These are phyloP conservation scores for Aspergillus aculeatinus DNA, from an alignment of 2,329 filamentous ascomycete species.

Conservation along the genomic window DNA sequence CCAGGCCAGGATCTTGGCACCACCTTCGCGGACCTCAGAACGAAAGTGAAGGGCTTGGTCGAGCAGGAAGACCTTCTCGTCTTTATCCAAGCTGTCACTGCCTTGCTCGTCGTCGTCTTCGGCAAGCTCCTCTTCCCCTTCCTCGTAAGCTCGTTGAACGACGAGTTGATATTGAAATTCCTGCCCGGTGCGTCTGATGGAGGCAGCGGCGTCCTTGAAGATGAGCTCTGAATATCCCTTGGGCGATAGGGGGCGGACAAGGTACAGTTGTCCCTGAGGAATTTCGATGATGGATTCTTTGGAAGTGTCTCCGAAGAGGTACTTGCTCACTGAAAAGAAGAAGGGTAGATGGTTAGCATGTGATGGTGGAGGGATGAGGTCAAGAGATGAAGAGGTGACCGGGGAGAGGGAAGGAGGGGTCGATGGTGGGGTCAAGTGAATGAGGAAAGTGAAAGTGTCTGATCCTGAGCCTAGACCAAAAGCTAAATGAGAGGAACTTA, in stretches of 20 bases:
- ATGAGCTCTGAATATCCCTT: slow-evolving; percentile 99
- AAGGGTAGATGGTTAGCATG: slow-evolving; percentile 5
- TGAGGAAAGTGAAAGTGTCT: not conserved
- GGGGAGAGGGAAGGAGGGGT: slow-evolving; percentile 15
- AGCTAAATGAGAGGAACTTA: slow-evolving; percentile 37
- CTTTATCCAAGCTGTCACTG: slow-evolving; percentile 79
- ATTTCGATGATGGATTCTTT: slow-evolving; percentile 95
- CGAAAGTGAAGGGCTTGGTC: slow-evolving; percentile 88
- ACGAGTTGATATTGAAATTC: slow-evolving; percentile 98
- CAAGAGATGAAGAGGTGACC: not conserved
- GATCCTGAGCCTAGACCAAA: slow-evolving; percentile 5
- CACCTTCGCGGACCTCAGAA: slow-evolving; percentile 74
- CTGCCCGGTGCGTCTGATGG: slow-evolving; percentile 87
- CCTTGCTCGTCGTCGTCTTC: slow-evolving; percentile 87
- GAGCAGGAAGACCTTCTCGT: slow-evolving; percentile 97
- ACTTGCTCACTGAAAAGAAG: slow-evolving; percentile 70
- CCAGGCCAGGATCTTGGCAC: slow-evolving; percentile 89
- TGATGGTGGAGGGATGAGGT: slow-evolving; percentile 6
- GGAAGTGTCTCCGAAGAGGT: slow-evolving; percentile 82
- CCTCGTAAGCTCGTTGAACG: slow-evolving; percentile 92
- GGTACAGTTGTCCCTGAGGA: slow-evolving; percentile 92
- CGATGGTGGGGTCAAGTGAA: slow-evolving; percentile 21
- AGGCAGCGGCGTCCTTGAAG: slow-evolving; percentile 93
- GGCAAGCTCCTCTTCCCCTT: slow-evolving; percentile 90
- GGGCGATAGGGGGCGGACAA: slow-evolving; percentile 89